These are phyloP conservation scores for Tulasnella sp. DNA, from an alignment of 768 basidiomycete genomes.

Conservation along the genomic window DNA sequence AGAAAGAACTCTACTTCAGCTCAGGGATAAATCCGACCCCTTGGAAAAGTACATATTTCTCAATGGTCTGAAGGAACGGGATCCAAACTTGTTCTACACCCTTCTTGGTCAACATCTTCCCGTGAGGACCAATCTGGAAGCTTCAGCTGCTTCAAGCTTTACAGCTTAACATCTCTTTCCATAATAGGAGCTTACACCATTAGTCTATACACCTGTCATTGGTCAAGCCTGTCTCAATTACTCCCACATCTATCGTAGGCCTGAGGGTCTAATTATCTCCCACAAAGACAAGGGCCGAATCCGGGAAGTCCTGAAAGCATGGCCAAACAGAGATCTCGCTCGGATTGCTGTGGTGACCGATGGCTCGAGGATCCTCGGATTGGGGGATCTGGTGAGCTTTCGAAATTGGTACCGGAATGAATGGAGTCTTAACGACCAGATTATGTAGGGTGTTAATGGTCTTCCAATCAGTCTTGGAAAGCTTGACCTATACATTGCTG, in stretches of 20 bases:
- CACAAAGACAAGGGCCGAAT: constrained; percentile 75
- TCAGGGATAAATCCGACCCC: constrained; percentile 3
- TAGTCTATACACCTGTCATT: constrained; percentile 72
- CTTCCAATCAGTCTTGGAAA: constrained; percentile 87
- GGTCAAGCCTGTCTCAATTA: constrained; percentile 79
- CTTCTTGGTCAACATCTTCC: constrained; percentile 24
- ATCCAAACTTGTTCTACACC: constrained; percentile 27
- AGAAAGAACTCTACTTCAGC: constrained; percentile 3
- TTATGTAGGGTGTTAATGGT: constrained; percentile 9
- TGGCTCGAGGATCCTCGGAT: constrained; percentile 74
- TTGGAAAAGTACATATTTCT: constrained; percentile 28
- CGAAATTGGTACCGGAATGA: not conserved
- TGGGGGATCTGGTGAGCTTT: constrained; percentile 34
- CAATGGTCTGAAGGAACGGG: constrained; percentile 21
- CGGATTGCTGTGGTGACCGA: constrained; percentile 88
- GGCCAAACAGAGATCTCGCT: constrained; percentile 60
- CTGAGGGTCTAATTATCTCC: constrained; percentile 40
- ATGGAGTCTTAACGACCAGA: not conserved
- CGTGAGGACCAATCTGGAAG: constrained; percentile 18
- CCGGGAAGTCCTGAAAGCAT: constrained; percentile 50
- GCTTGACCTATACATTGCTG: constrained; percentile 77
- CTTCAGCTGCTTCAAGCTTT: not conserved
- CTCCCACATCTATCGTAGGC: constrained; percentile 57
- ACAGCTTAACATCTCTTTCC: not conserved
- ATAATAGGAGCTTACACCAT: constrained; percentile 22